Conservation (phyloP, 176 grass and related monocot species). For the Cenchrus americanus region DNA sequence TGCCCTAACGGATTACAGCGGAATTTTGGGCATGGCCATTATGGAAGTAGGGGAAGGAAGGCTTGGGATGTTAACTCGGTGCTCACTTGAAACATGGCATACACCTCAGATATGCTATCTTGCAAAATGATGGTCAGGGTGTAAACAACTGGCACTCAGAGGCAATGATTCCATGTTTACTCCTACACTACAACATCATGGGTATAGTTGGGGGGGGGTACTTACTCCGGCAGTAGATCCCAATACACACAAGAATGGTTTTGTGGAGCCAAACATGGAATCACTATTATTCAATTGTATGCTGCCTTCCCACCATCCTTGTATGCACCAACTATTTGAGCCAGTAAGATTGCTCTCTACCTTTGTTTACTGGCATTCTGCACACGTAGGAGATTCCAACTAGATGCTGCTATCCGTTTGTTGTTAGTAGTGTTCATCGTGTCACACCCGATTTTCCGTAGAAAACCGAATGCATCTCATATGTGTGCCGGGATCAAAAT, state of each 20-base stretch:
- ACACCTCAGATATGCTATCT: background rate
- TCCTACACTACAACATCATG: conserved; percentile 1
- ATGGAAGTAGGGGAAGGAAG: conserved; percentile 13
- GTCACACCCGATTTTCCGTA: no score
- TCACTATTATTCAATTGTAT: no score
- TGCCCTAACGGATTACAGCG: no score
- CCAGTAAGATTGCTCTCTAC: no score
- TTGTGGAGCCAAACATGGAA: background rate
- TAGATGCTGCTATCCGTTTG: no score
- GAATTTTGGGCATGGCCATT: background rate
- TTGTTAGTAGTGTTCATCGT: no score
- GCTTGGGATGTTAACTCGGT: conserved; percentile 12
- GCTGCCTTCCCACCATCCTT: no score
- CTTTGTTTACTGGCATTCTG: no score
- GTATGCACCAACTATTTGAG: no score
- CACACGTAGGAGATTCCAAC: no score
- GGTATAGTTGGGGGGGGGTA: conserved; percentile 34
- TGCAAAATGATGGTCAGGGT: background rate
- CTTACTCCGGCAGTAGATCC: conserved; percentile 8
- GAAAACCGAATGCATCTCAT: no score
- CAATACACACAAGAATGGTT: background rate
- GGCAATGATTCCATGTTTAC: background rate
- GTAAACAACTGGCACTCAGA: background rate
- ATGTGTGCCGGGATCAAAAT: no score
- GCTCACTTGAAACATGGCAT: background rate